These are phyloP conservation scores for Meira nashicola DNA, from an alignment of 1,284 basidiomycete species.

Conservation along the genomic window DNA sequence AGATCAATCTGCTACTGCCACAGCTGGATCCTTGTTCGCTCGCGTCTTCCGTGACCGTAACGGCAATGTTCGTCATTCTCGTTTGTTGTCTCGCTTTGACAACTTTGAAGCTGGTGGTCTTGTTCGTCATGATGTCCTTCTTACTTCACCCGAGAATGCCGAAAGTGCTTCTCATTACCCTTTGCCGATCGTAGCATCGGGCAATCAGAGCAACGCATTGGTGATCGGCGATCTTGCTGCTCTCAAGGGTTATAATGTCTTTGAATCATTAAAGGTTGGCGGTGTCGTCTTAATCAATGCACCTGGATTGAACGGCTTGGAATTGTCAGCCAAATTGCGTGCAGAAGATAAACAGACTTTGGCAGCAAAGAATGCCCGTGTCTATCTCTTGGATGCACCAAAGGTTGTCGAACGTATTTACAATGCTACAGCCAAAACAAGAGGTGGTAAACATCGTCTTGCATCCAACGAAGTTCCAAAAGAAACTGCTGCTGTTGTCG, in stretches of 20 bases:
- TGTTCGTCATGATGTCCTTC: constrained; percentile 43
- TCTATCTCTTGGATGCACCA: constrained; percentile 41
- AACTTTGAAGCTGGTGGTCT: constrained; percentile 46
- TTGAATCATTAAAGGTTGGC: constrained; percentile 38
- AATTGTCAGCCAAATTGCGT: constrained; percentile 42
- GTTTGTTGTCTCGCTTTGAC: constrained; percentile 48
- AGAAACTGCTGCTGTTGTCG: constrained; percentile 40
- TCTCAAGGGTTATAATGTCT: constrained; percentile 42
- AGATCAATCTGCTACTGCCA: constrained; percentile 37
- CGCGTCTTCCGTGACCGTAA: constrained; percentile 36
- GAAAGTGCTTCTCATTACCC: constrained; percentile 35
- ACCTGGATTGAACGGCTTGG: constrained; percentile 41
- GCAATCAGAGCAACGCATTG: constrained; percentile 33
- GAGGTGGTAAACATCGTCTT: constrained; percentile 39
- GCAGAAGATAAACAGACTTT: constrained; percentile 44
- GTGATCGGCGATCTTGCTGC: constrained; percentile 41
- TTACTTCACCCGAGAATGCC: constrained; percentile 23
- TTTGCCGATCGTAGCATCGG: constrained; percentile 36
- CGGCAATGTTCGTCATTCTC: constrained; percentile 28
- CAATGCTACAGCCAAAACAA: constrained; percentile 30
- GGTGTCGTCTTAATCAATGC: constrained; percentile 48
- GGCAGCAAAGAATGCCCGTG: constrained; percentile 35
- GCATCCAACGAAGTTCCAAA: constrained; percentile 27
- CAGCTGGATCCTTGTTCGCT: constrained; percentile 35
- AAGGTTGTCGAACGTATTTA: constrained; percentile 39